These are phyloP conservation scores for Phytophthora sansomeana DNA, from an alignment of 352 stramenopile genomes.

Conservation along the genomic window DNA sequence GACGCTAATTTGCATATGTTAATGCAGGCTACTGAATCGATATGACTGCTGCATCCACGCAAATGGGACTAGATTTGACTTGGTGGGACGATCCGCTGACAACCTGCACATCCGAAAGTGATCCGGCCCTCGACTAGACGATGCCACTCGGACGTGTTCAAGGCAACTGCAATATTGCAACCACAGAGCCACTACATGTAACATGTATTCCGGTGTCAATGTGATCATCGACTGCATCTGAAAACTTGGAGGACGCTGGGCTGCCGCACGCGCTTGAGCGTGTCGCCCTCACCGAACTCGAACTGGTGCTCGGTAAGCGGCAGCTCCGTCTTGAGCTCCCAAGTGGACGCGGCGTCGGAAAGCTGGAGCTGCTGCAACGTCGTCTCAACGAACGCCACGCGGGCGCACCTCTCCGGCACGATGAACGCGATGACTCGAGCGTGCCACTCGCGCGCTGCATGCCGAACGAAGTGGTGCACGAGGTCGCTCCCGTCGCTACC, in stretches of 20 bases:
- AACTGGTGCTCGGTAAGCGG: constrained; percentile 56
- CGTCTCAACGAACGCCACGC: constrained; percentile 46
- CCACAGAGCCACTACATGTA: neutral
- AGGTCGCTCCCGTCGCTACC: constrained; percentile 45
- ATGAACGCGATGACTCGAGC: constrained; percentile 72
- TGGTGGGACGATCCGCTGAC: neutral
- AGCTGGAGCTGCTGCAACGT: constrained; percentile 41
- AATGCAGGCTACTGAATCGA: constrained; percentile 10
- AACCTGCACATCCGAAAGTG: constrained; percentile 7
- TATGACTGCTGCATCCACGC: constrained; percentile 1
- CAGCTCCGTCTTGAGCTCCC: constrained; percentile 42
- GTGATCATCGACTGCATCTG: neutral
- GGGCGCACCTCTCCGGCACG: constrained; percentile 66
- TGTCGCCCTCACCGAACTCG: constrained; percentile 54
- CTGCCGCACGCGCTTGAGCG: constrained; percentile 65
- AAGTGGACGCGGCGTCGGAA: constrained; percentile 5
- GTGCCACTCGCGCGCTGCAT: constrained; percentile 56
- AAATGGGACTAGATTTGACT: neutral
- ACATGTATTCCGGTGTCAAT: neutral
- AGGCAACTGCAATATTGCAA: neutral
- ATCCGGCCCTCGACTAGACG: constrained; percentile 5
- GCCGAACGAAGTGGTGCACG: constrained; percentile 60
- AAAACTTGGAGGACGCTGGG: constrained; percentile 69
- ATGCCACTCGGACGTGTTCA: constrained; percentile 8
- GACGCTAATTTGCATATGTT: neutral